These are phyloP conservation scores for Heterobasidion parviporum DNA, from an alignment of 1,284 basidiomycete genomes.

Conservation along the genomic window DNA sequence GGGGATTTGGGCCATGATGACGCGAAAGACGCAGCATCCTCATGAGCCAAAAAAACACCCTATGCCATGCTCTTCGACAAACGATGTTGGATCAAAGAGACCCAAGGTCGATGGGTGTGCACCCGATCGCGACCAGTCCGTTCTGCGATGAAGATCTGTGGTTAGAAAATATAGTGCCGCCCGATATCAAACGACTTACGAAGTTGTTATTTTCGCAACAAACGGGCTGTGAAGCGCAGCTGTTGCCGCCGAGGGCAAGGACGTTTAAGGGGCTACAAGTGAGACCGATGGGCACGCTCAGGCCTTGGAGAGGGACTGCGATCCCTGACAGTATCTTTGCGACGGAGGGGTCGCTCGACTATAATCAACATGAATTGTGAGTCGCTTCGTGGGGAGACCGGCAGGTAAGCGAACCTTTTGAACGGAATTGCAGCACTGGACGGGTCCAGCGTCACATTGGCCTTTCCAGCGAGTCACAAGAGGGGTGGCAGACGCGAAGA, in stretches of 20 bases:
- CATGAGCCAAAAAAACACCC: too few species aligned
- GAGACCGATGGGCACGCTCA: slow-evolving; percentile 11
- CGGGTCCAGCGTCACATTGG: slow-evolving; percentile 16
- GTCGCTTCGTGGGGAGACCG: neutral
- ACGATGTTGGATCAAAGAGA: neutral
- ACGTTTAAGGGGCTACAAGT: slow-evolving; percentile 16
- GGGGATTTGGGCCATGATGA: too few species aligned
- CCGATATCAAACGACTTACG: slow-evolving; percentile 18
- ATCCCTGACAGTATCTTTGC: slow-evolving; percentile 12
- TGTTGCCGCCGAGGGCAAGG: slow-evolving; percentile 13
- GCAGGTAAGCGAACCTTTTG: slow-evolving; percentile 7
- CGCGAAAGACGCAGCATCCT: too few species aligned
- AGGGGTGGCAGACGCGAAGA: neutral
- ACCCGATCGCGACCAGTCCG: slow-evolving; percentile 14
- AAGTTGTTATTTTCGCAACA: slow-evolving; percentile 32
- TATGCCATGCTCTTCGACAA: too few species aligned
- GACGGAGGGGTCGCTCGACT: neutral
- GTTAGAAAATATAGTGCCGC: neutral
- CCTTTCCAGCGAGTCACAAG: neutral
- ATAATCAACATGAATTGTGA: neutral
- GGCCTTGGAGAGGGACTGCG: slow-evolving; percentile 11
- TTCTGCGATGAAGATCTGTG: neutral
- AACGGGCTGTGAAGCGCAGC: slow-evolving; percentile 25
- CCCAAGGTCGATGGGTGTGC: slow-evolving; percentile 13
- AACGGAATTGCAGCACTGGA: slow-evolving; percentile 23